Base-by-base conservation (phyloP, 225 moss, liverwort and hornwort species). In the Physcomitrium patens region DNA sequence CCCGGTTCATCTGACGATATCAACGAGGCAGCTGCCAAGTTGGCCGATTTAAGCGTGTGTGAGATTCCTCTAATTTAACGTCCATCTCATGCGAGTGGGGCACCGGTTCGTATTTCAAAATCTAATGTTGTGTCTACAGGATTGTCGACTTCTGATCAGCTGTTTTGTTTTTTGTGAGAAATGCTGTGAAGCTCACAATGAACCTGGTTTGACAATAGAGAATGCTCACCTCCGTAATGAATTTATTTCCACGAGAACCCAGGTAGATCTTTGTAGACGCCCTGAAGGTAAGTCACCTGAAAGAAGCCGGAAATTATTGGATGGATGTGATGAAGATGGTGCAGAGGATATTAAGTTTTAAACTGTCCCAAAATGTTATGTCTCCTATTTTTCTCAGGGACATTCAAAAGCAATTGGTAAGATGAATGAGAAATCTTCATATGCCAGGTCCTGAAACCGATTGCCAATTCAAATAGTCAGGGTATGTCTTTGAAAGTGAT, bases 161-260 rank as follows among this genome's bases (percentile, higher is more conserved):
- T 37, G 2, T 37, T 37, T 37, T 37, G 31, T 37, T 28, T n/a
- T 3, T 3, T 64, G 64, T 20, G 54, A 55, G 54, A 8, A 55
- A 55, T 17, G 17, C 54, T 55, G 12, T 51, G 37, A 68, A 53
- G 47, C 20, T 41, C 67, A 76, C 46, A 31, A 2, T 59, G 46
- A 53, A 60, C 6, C 60, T 43, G 17, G 64, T 69, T 51, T 44
- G 18, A 47, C 54, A 8, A 60, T 2, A 76, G 65, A 68, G 55
- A 62, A 71, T 53, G 23, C 17, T 48, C 61, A 61, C 20, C 27
- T 61, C 10, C 63, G 27, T 26, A 46, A 24, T 50, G 72, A 65
- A 55, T 44, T 56, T 79, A 16, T 31, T 8, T 66, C 61, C 57
- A 15, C 50, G 9, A 79, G 65, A 70, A 64, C 69, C 31, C 49